Evolutionary conservation across 2,329 filamentous ascomycete species (phyloP).

Genomic region (Fonsecaea nubica): DNA sequence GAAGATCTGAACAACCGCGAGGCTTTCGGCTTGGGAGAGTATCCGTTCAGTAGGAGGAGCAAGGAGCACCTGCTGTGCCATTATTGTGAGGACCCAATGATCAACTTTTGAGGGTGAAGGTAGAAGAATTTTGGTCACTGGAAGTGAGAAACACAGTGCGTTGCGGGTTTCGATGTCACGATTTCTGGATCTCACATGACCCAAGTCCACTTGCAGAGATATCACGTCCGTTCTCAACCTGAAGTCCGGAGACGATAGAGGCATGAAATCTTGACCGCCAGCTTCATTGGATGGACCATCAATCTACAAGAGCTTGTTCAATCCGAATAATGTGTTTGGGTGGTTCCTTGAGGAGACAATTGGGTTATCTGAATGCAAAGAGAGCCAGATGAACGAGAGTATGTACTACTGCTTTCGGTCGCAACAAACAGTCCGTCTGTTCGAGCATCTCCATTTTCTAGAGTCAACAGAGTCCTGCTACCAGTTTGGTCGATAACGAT

Average conservation of each 20-base stretch:
- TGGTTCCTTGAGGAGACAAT: not conserved
- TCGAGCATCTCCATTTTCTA: not conserved
- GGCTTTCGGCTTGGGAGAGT: slow-evolving; percentile 31
- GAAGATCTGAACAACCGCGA: slow-evolving; percentile 37
- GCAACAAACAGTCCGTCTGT: not conserved
- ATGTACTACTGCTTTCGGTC: not conserved
- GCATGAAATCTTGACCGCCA: not conserved
- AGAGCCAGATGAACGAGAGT: not conserved
- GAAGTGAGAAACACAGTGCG: not conserved
- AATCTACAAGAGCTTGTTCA: not conserved
- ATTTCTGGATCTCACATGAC: not conserved
- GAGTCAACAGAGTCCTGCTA: not conserved
- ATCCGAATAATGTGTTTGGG: not conserved
- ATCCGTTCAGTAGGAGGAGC: not conserved
- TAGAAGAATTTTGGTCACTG: not conserved
- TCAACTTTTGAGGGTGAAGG: not conserved
- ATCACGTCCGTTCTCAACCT: not conserved
- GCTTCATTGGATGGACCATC: not conserved
- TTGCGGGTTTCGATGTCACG: not conserved
- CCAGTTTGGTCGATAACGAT: not conserved
- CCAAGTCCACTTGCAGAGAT: not conserved
- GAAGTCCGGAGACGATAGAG: not conserved
- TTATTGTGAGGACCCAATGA: not conserved
- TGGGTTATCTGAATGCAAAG: not conserved
- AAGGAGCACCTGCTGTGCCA: slow-evolving; percentile 27